phyloP scores from a whole-genome alignment of 2,329 filamentous ascomycete species.

The Trichoderma brevicompactum region DNA sequence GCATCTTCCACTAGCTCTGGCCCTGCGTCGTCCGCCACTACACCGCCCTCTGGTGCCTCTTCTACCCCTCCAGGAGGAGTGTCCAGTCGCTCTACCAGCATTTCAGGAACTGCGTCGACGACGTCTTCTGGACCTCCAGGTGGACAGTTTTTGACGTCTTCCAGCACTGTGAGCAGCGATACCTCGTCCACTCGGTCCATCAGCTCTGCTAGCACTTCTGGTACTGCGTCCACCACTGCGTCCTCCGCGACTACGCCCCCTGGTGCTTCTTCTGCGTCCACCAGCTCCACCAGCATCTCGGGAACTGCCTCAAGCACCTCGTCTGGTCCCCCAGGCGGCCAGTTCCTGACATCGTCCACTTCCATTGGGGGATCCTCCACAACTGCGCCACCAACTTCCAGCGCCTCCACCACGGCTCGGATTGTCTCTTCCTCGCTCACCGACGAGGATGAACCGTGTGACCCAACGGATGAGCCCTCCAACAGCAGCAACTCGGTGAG shows the following conservation, averaged over 20 bases:
- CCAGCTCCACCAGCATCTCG: neutral
- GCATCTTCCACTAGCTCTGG: neutral
- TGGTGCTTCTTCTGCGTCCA: neutral
- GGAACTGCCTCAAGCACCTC: neutral
- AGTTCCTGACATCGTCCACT: neutral
- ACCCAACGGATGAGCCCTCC: neutral
- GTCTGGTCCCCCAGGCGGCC: neutral
- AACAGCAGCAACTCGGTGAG: neutral
- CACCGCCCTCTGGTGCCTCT: neutral
- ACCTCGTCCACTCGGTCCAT: neutral
- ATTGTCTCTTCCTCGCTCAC: neutral
- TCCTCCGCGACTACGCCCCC: neutral
- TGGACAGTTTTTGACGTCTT: neutral
- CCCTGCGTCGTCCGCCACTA: neutral
- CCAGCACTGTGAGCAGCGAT: neutral
- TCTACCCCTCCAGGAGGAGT: neutral
- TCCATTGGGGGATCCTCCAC: conserved; percentile 1
- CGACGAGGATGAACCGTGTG: neutral
- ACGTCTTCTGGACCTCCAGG: neutral
- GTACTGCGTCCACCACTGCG: neutral
- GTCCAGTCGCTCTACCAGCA: neutral
- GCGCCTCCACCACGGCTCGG: neutral
- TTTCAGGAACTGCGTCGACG: neutral
- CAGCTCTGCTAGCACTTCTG: neutral
- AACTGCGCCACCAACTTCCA: conserved; percentile 3